Evolutionary conservation across 2,329 filamentous ascomycete genomes (phyloP).

Genomic region (Diaporthe vaccinii): DNA sequence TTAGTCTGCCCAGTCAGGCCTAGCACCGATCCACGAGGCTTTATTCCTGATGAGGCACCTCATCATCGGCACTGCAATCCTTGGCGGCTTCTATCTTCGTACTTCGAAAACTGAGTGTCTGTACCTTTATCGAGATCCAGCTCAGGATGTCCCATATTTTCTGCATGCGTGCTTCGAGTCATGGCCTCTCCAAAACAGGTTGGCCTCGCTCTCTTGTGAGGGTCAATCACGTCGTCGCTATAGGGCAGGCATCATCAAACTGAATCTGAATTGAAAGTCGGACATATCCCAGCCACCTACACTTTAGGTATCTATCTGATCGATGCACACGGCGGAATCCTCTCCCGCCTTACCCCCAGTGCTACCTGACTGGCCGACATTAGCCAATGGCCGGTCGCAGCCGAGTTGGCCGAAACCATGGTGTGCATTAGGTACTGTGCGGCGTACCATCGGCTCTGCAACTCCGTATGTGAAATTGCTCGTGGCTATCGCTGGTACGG

Average conservation of each 20-base stretch:
- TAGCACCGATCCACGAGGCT: constrained; percentile 12
- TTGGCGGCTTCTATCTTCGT: background rate
- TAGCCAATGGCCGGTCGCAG: background rate
- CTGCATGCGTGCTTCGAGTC: background rate
- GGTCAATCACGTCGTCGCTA: background rate
- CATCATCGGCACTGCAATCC: constrained; percentile 60
- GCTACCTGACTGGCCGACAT: background rate
- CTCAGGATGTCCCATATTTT: background rate
- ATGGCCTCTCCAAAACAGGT: constrained; percentile 7
- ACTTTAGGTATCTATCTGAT: background rate
- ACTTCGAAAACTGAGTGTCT: background rate
- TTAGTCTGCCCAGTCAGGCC: constrained; percentile 71
- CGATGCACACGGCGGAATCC: constrained; percentile 23
- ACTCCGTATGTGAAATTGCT: background rate
- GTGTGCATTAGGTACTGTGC: constrained; percentile 13
- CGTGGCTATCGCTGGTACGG: constrained; percentile 9
- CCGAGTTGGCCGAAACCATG: background rate
- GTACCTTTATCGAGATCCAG: constrained; percentile 11
- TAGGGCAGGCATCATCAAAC: constrained; percentile 4
- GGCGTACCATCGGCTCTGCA: constrained; percentile 8
- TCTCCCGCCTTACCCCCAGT: constrained; percentile 12
- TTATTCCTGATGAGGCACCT: constrained; percentile 8
- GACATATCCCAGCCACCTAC: background rate
- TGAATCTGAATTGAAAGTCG: background rate
- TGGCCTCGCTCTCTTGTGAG: background rate